Base-by-base conservation (phyloP, 306 rosid genomes). In the Trichosanthes truncata region DNA sequence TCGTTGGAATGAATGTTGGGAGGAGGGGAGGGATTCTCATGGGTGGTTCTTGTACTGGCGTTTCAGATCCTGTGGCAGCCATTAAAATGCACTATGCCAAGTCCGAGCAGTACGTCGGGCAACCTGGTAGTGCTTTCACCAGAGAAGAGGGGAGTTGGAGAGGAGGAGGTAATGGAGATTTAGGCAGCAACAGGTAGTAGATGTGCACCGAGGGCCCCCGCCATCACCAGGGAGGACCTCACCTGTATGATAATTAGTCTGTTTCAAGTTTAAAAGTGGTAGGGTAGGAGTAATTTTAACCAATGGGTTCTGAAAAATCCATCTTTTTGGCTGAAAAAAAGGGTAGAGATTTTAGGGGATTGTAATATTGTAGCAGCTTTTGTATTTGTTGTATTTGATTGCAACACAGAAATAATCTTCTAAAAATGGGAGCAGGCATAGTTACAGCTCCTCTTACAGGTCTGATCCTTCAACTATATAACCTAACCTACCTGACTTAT, bases 21-120 rank as follows among this genome's bases (percentile, higher is more conserved):
- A 90, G 95, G 83, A 90, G 95, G 83, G 88, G 94, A 20, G 93
- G 92, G 65, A 86, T 92, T 83, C 77, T 90, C 21, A 84, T 89
- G 67, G 95, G 93, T 62, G 93, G 93, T 35, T 82, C 91, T 1
- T 87, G 95, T 86, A 82, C 86, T 4, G 91, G 93, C 31, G 93
- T 91, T 75, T 88, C 97, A 0, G 99, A 96, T 85, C 91, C 97
- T 0, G 97, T 93, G 88, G 97, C 96, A 33, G 99, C 99, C 46
- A 88, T 91, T 56, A 96, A 91, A 84, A 88, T 90, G 93, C 99
- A 86, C 81, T 93, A 88, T 76, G 88, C 97, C 0, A 92, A 88
- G 78, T 80, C 91, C 4, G 91, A 90, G 10, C 91, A 87, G 82
- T 93, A 84, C 49, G 96, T 85, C 60, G 87, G 92, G 78, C 97